Base-by-base conservation (phyloP, 2,329 filamentous ascomycete genomes). In the Pezicula carpinea region DNA sequence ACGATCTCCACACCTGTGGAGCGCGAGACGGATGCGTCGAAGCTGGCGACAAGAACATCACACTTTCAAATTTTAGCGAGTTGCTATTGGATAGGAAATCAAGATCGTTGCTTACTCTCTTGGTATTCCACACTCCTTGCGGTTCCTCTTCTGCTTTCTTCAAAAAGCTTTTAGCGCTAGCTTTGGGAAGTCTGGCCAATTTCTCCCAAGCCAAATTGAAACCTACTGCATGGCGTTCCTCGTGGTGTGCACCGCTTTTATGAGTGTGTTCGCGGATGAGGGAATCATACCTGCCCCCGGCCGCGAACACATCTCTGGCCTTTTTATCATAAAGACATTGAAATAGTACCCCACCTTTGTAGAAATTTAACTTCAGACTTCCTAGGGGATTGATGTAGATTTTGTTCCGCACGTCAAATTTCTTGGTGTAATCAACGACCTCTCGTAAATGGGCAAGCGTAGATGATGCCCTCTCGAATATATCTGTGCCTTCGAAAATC, bases 291-390 rank as follows among this genome's bases (percentile, higher is more conserved):
- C 93, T 82, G 2, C 93, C 93, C 43, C 95, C 93, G 26, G 91
- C 93, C 5, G 92, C 93, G 60, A 97, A 89, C 0, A 97, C 88
- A 56, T 93, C 86, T 57, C 80, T 83, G 51, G 85, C 79, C 63
- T 89, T 95, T 52, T 80, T 83, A 63, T 97, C 92, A 53, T 91
- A 89, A 2, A 96, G 70, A 59, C 90, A 96, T 51, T 95, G 88
- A 63, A 99, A 97, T 36, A 97, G 73, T 22, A 97, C 74, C 6
- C 91, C 91, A 1, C 87, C 86, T 15, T 80, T 74, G 65, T 93
- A 99, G 63, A 97, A 96, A 47, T 85, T 87, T 62, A 96, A 91
- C 60, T 95, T 95, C 60, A 95, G 80, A 64, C 88, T 95, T 61
- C 84, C 87, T 6, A 99, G 74, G 0, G 92, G 91, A 53, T 83